Evolutionary conservation across 2,329 filamentous ascomycete species (phyloP).

Genomic region (Ophiognomonia clavigignenti-juglandacearum): DNA sequence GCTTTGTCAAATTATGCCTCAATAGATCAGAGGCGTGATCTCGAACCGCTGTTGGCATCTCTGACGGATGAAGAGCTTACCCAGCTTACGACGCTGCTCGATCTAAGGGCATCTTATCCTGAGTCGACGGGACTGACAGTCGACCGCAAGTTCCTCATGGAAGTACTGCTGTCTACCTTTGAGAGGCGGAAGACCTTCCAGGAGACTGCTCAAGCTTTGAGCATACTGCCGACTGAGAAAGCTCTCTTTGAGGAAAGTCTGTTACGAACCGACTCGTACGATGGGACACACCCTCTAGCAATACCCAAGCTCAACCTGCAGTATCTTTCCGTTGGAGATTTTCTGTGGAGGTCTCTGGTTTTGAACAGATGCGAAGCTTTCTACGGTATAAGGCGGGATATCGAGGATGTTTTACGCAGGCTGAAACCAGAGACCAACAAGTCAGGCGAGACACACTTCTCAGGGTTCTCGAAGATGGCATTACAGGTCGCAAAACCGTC

Average conservation of each 20-base stretch:
- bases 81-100: conserved; percentile 63
- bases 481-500: conserved; percentile 80
- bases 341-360: conserved; percentile 90
- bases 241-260: conserved; percentile 75
- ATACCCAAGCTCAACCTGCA: conserved; percentile 94
- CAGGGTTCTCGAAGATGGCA: conserved; percentile 88
- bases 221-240: conserved; percentile 78
- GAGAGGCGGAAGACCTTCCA: conserved; percentile 80
- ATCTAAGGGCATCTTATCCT: conserved; percentile 80
- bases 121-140: conserved; percentile 58
- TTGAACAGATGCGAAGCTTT: conserved; percentile 89
- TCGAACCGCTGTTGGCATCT: conserved; percentile 68
- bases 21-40: conserved; percentile 73
- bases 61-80: conserved; percentile 72
- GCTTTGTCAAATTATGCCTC: conserved; percentile 89
- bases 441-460: conserved; percentile 66
- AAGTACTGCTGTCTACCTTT: conserved; percentile 69
- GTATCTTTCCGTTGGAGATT: conserved; percentile 91
- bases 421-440: conserved; percentile 64
- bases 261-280: conserved; percentile 77
- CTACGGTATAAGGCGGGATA: conserved; percentile 87
- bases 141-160: conserved; percentile 61
- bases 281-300: conserved; percentile 80
- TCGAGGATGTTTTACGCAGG: conserved; percentile 76
- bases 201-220: conserved; percentile 66